A percentile compares a stretch with the other conserved stretches of the same genome.
phyloP scores from a whole-genome alignment of 1,139 yeast species.

The Hemisphaericaspora lyxosophila region DNA sequence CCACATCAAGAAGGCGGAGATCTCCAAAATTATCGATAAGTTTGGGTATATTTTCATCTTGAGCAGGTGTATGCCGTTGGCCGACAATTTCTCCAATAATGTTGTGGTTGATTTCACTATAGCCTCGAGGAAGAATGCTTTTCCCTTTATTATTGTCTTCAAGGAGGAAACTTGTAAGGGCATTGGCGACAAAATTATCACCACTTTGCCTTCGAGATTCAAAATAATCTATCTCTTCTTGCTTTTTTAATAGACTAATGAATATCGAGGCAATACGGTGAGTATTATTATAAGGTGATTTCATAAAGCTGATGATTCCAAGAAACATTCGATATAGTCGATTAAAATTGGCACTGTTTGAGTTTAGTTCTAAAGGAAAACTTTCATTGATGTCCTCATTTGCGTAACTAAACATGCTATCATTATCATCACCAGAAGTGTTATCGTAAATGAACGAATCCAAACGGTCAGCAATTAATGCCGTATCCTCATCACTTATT shows the following conservation, averaged over 20 bases:
- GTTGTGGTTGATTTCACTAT: background rate
- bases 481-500: constrained; percentile 25
- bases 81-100: background rate
- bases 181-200: constrained; percentile 21
- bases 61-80: background rate
- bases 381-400: constrained; percentile 1
- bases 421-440: constrained; percentile 19
- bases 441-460: constrained; percentile 19
- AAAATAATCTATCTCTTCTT: constrained; percentile 22
- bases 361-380: constrained; percentile 15
- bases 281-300: constrained; percentile 5
- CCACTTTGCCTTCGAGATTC: constrained; percentile 20
- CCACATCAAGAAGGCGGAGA: background rate
- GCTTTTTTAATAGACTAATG: constrained; percentile 26
- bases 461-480: constrained; percentile 22
- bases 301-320: constrained; percentile 21
- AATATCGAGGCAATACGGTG: constrained; percentile 19
- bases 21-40: constrained; percentile 1
- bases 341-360: constrained; percentile 19
- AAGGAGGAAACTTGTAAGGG: constrained; percentile 21
- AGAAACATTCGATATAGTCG: constrained; percentile 26
- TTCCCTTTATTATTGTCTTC: constrained; percentile 7
- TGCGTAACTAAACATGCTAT: constrained; percentile 26
- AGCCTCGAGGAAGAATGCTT: background rate
- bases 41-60: background rate